Evolutionary conservation across 2,329 filamentous ascomycete species (phyloP).

Genomic region (Xylariales sp.): DNA sequence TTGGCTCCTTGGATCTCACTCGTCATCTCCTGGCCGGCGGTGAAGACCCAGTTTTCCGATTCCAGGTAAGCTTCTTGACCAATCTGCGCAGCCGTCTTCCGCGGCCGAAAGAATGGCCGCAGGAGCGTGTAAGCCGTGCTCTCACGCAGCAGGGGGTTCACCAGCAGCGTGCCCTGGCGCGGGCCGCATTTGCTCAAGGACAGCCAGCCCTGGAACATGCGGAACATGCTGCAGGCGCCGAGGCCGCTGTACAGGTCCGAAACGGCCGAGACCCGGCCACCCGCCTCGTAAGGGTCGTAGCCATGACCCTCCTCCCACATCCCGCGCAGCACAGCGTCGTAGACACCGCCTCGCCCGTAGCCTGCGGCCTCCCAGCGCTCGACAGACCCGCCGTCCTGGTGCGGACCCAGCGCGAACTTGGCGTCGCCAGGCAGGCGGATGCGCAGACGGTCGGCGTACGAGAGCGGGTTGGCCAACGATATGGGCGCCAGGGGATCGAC

Average conservation of each 20-base stretch:
- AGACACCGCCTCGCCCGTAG: slow-evolving; percentile 65
- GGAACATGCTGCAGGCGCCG: slow-evolving; percentile 78
- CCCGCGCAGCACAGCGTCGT: slow-evolving; percentile 68
- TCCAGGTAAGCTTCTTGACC: slow-evolving; percentile 41
- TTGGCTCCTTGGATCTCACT: slow-evolving; percentile 64
- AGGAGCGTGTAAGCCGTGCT: slow-evolving; percentile 78
- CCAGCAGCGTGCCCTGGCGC: slow-evolving; percentile 72
- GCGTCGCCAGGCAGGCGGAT: slow-evolving; percentile 67
- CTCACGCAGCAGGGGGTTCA: slow-evolving; percentile 73
- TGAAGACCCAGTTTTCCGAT: slow-evolving; percentile 57
- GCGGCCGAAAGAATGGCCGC: slow-evolving; percentile 72
- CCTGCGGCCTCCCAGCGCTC: slow-evolving; percentile 72
- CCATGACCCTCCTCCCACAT: slow-evolving; percentile 73
- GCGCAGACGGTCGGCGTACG: slow-evolving; percentile 68
- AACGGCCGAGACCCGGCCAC: slow-evolving; percentile 60
- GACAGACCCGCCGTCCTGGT: slow-evolving; percentile 70
- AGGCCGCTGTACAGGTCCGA: slow-evolving; percentile 77
- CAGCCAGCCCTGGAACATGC: slow-evolving; percentile 89
- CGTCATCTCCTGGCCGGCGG: slow-evolving; percentile 39
- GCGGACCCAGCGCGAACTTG: slow-evolving; percentile 65
- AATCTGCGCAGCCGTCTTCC: slow-evolving; percentile 32
- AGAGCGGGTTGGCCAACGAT: slow-evolving; percentile 50
- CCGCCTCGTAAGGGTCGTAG: slow-evolving; percentile 82
- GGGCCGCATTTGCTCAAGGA: slow-evolving; percentile 70
- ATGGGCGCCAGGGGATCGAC: slow-evolving; percentile 44